Base-by-base conservation (phyloP, 1,139 yeast species). In the Saccharomyces pastorianus region DNA sequence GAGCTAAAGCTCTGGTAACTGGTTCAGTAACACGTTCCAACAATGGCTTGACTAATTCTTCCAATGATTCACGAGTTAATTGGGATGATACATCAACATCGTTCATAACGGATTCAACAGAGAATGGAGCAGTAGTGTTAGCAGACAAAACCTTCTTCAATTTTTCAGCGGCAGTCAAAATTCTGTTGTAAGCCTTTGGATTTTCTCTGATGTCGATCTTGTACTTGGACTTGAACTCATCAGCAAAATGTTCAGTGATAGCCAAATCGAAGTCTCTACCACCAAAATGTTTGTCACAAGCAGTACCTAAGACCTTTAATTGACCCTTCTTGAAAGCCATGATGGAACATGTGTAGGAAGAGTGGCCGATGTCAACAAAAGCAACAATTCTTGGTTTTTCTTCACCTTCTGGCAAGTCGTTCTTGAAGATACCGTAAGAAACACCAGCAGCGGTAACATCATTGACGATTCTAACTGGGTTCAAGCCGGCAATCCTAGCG, bases 381-480 rank as follows among this genome's bases (percentile, higher is more conserved):
- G 96, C 97, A 65, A 93, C 88, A 70, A 82, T 85, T 77, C 86
- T 84, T 68, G 93, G 85, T 73, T 85, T 86, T 74, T 89, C 96
- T 23, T 64, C 66, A 48, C 62, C 65, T 63, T 88, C 88, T 73
- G 96, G 91, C 64, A 93, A 88, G 68, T 88, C 93, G 55, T 87
- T 83, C 82, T 93, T 91, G 84, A 91, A 91, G 58, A 91, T 96
- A 78, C 98, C 98, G 78, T 93, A 95, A 65, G 97, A 95, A 62
- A 93, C 96, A 65, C 98, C 98, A 56, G 98, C 98, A 58, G 99
- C 98, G 57, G 99, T 91, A 61, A 88, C 84, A 72, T 93, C 98
- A 73, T 93, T 93, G 66, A 93, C 96, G 64, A 93, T 84, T 80
- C 98, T 87, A 58, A 93, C 97, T 57, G 98, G 97, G 83, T 91